A percentile compares a stretch with the other conserved stretches of the same genome.
Evolutionary conservation across 345 rosid species (phyloP).

Genomic region (Salix udensis): DNA sequence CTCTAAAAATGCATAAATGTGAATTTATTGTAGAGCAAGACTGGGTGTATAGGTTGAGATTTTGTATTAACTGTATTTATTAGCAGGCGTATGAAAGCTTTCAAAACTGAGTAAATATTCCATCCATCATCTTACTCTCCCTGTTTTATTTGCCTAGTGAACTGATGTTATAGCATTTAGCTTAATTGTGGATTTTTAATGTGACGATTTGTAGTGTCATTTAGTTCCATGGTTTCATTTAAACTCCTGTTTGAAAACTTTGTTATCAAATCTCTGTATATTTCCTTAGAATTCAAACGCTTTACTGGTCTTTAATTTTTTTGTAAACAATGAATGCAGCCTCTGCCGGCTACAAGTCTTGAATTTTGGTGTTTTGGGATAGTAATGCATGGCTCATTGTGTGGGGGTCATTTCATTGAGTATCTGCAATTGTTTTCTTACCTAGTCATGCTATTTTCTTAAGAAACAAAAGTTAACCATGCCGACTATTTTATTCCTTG

Average conservation of each 20-base stretch:
- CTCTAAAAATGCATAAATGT: no score
- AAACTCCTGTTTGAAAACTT: background rate
- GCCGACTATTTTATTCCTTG: background rate
- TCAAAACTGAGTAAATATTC: slow-evolving; percentile 69
- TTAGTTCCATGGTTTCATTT: background rate
- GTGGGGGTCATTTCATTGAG: background rate
- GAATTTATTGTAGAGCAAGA: no score
- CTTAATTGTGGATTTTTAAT: background rate
- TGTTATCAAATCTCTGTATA: background rate
- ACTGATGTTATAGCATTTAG: background rate
- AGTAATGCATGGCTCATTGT: background rate
- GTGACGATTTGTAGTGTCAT: background rate
- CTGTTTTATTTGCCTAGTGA: background rate
- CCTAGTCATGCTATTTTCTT: background rate
- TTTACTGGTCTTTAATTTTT: background rate
- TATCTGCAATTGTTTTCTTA: background rate
- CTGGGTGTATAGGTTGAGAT: no score
- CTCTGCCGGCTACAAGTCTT: background rate
- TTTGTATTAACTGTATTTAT: slow-evolving; percentile 3
- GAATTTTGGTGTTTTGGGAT: background rate
- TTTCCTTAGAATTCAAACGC: background rate
- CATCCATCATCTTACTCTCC: slow-evolving; percentile 4
- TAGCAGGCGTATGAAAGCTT: slow-evolving; percentile 49
- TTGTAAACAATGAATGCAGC: background rate
- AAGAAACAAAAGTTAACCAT: background rate